Percentiles rank a stretch among this genome's conserved stretches.
phyloP scores from a whole-genome alignment of 139 green algal species.

The Closterium sp. region DNA sequence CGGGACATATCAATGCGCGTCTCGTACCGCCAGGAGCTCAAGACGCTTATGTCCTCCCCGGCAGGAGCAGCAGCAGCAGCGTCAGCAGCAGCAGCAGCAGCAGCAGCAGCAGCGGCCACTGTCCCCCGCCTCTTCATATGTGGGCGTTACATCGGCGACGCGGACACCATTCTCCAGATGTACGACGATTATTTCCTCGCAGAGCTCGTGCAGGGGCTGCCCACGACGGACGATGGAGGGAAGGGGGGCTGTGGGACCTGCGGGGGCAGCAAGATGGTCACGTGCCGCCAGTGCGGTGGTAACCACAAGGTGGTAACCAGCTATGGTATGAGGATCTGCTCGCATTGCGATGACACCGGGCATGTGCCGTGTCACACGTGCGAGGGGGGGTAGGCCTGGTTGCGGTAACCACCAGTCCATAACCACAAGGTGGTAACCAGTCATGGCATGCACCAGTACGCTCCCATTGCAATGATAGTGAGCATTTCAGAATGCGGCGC shows the following conservation, averaged over 20 bases:
- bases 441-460: too few species aligned
- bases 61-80: not conserved
- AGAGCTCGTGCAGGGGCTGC: conserved; percentile 13
- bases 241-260: conserved; percentile 29
- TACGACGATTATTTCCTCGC: conserved; percentile 15
- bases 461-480: too few species aligned
- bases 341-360: too few species aligned
- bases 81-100: not conserved
- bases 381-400: not conserved
- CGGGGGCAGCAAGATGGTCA: conserved; percentile 22
- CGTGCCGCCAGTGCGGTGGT: conserved; percentile 33
- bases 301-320: conserved; percentile 33
- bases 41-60: conserved; percentile 11
- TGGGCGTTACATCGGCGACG: conserved; percentile 23
- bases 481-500: too few species aligned
- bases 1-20: conserved; percentile 33
- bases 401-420: too few species aligned
- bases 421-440: too few species aligned
- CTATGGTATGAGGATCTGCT: not conserved
- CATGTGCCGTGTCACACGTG: too few species aligned
- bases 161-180: conserved; percentile 13
- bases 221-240: not conserved
- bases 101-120: not conserved
- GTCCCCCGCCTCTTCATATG: conserved; percentile 44
- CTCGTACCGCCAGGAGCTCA: conserved; percentile 37